Conservation (phyloP, 1,139 yeast genomes). For the Blastobotrys ciferrii region DNA sequence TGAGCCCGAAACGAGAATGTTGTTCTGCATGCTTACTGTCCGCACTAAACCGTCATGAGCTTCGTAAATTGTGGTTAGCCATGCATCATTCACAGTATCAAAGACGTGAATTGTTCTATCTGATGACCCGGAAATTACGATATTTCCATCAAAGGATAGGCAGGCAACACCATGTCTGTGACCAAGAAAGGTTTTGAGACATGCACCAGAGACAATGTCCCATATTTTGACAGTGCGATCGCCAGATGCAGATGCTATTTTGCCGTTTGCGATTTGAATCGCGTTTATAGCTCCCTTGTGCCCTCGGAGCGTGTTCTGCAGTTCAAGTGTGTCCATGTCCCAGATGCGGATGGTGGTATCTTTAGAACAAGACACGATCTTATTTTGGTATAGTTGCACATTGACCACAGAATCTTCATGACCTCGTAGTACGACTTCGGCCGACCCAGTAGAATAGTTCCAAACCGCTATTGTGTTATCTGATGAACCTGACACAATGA, state of each 20-base stretch:
- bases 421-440: conserved; percentile 8
- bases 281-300: conserved; percentile 16
- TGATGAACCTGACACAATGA: conserved; percentile 17
- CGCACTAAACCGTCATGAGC: conserved; percentile 19
- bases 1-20: conserved; percentile 15
- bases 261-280: conserved; percentile 12
- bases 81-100: conserved; percentile 11
- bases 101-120: conserved; percentile 15
- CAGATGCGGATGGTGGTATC: conserved; percentile 91
- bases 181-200: conserved; percentile 14
- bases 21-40: conserved; percentile 9
- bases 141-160: conserved; percentile 16
- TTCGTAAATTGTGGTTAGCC: conserved; percentile 15
- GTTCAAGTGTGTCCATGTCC: conserved; percentile 46
- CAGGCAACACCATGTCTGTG: conserved; percentile 15
- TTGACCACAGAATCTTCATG: conserved; percentile 17
- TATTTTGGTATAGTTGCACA: conserved; percentile 11
- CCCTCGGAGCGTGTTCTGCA: conserved; percentile 7
- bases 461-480: conserved; percentile 15
- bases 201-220: conserved; percentile 15
- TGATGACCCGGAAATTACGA: conserved; percentile 15
- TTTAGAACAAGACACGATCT: conserved; percentile 65
- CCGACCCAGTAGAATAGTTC: conserved; percentile 9
- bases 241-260: conserved; percentile 18
- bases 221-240: conserved; percentile 17